These are phyloP conservation scores for Osmanthus fragrans DNA, from an alignment of 257 asterid species.

Conservation along the genomic window DNA sequence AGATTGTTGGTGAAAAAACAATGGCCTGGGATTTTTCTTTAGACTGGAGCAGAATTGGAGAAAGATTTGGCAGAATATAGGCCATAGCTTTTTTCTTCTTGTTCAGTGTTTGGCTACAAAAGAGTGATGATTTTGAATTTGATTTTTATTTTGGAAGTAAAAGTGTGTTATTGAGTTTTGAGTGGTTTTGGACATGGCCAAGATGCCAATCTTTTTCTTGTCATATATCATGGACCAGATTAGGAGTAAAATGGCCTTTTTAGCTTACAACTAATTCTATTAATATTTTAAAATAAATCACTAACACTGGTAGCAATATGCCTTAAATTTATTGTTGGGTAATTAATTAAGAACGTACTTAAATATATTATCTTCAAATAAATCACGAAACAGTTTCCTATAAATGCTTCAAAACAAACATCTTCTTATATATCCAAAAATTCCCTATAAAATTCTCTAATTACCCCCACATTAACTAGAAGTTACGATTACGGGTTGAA, in stretches of 20 bases:
- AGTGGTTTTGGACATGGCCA: constrained; percentile 43
- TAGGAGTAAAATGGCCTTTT: no score
- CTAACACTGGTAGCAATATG: no score
- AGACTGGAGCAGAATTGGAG: constrained; percentile 47
- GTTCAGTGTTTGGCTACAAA: neutral
- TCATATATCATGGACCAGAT: neutral
- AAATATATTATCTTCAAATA: neutral
- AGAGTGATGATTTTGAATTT: constrained; percentile 17
- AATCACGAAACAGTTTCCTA: no score
- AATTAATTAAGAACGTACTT: neutral
- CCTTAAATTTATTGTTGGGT: no score
- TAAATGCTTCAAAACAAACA: no score
- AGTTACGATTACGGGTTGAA: no score
- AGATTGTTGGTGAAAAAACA: constrained; percentile 22
- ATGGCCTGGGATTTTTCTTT: constrained; percentile 46
- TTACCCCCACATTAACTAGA: no score
- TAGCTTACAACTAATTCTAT: no score
- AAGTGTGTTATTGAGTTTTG: constrained; percentile 25
- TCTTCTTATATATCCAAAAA: no score
- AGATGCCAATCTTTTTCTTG: neutral
- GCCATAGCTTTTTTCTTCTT: constrained; percentile 44
- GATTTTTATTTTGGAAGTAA: constrained; percentile 14
- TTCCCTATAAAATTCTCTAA: no score
- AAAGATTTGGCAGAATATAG: constrained; percentile 66
- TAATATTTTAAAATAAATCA: no score